Evolutionary conservation across 2,329 filamentous ascomycete species (phyloP).

Genomic region (Hypoxylon sp.): DNA sequence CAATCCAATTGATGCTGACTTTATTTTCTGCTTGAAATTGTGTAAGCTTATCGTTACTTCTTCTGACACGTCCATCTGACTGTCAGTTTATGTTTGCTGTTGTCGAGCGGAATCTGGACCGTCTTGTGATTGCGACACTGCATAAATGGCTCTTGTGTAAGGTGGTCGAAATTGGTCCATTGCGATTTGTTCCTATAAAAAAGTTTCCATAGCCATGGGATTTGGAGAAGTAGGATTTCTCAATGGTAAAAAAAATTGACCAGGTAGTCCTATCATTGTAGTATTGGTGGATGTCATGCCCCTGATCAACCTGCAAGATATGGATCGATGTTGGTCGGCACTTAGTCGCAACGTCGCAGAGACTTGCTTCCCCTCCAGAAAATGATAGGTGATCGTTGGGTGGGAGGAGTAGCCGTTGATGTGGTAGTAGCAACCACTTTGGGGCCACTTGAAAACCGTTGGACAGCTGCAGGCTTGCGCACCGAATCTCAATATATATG

Average conservation of each 20-base stretch:
- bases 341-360: slow-evolving; percentile 34
- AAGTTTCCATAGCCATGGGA: slow-evolving; percentile 41
- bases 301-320: slow-evolving; percentile 33
- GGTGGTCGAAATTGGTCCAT: slow-evolving; percentile 10
- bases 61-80: slow-evolving; percentile 20
- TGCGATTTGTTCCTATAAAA: slow-evolving; percentile 26
- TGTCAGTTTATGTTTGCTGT: slow-evolving; percentile 10
- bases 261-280: slow-evolving; percentile 36
- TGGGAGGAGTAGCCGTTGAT: slow-evolving; percentile 3
- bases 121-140: slow-evolving; percentile 10
- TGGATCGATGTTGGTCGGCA: slow-evolving; percentile 34
- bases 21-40: slow-evolving; percentile 18
- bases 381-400: slow-evolving; percentile 22
- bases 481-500: slow-evolving; percentile 39
- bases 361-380: slow-evolving; percentile 35
- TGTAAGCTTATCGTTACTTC: slow-evolving; percentile 21
- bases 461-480: slow-evolving; percentile 17
- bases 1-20: slow-evolving; percentile 24
- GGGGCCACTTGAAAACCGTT: slow-evolving; percentile 21
- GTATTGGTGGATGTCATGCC: slow-evolving; percentile 32
- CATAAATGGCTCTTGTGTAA: slow-evolving; percentile 33
- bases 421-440: slow-evolving; percentile 14
- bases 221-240: slow-evolving; percentile 38
- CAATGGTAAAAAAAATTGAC: slow-evolving; percentile 16
- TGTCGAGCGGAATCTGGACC: slow-evolving; percentile 7